Base-by-base conservation (phyloP, 2,329 filamentous ascomycete genomes). In the Seiridium cupressi region DNA sequence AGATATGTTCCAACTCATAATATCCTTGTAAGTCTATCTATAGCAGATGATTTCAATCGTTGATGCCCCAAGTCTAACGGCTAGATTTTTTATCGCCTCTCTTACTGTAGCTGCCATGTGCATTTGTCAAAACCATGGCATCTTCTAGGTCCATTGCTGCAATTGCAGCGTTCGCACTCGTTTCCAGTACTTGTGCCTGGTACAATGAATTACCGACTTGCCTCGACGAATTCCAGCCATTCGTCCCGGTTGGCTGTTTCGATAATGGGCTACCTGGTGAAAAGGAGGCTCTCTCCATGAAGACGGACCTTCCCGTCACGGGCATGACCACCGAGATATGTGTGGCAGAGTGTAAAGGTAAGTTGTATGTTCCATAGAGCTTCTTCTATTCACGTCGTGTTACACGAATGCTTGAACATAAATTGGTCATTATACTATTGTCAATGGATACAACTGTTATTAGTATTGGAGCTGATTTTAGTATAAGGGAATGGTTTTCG, bases 321-420 rank as follows among this genome's bases (percentile, higher is more conserved):
- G 70, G 73, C 65, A 82, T 81, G 77, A 83, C 80, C 2, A 73
- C 80, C 38, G 77, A 81, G 71, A 73, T 72, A 64, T 84, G 81
- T 63, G 71, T 77, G 46, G 71, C 79, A 47, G 75, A 77, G 57
- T 84, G 81, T 75, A 83, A 83, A 70, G 79, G 78, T 76, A 42
- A 42, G 38, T 3, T 11, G 49, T 26, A 4, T 40, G 9, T 62
- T 38, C 72, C 63, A 59, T 18, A 36, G 3, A 18, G 2, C 18
- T 26, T 26, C 18, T 26, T 26, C 18, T 26, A 26, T 26, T 26
- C 18, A 26, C 18, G 18, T 26, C 18, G 18, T 26, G 18, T 26
- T 26, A 26, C 18, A 26, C 18, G 18, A 26, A 26, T 26, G 18
- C 18, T 26, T 26, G 18, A 26, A 26, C 2, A 26, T 26, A 26